These are phyloP conservation scores for Cynara cardunculus DNA, from an alignment of 129 eudicot species.

Conservation along the genomic window DNA sequence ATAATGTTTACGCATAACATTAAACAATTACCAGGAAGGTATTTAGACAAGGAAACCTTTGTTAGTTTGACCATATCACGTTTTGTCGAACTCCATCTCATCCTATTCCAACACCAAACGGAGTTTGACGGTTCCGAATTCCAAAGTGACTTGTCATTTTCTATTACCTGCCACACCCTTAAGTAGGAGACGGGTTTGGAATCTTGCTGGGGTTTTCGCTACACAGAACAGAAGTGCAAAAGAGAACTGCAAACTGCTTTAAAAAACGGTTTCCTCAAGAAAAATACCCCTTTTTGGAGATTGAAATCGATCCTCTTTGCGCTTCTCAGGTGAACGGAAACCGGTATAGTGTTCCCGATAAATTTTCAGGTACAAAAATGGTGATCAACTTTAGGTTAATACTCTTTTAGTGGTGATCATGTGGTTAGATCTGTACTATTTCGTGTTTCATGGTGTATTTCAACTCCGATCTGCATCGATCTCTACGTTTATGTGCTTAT, in stretches of 20 bases:
- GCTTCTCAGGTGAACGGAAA: background rate
- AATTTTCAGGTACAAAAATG: conserved; percentile 1
- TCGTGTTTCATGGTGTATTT: background rate
- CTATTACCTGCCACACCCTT: conserved; percentile 20
- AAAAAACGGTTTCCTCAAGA: background rate
- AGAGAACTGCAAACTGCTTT: background rate
- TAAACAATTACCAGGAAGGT: too few species aligned
- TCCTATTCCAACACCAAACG: background rate
- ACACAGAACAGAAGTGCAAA: background rate
- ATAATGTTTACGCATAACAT: too few species aligned
- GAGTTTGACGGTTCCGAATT: background rate
- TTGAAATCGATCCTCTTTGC: background rate
- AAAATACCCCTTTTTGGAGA: background rate
- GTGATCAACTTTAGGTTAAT: conserved; percentile 5
- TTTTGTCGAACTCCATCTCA: background rate
- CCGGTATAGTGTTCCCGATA: background rate
- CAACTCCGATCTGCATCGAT: conserved; percentile 19
- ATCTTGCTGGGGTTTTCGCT: background rate
- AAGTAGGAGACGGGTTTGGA: background rate
- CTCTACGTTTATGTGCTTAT: background rate
- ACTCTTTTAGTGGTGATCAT: conserved; percentile 1
- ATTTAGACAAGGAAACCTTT: too few species aligned
- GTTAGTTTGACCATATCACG: too few species aligned
- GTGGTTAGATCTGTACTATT: conserved; percentile 12
- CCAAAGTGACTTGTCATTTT: conserved; percentile 23